Evolutionary conservation across 805 yeast species (phyloP).

Genomic region (Wickerhamomyces subpelliculosus): DNA sequence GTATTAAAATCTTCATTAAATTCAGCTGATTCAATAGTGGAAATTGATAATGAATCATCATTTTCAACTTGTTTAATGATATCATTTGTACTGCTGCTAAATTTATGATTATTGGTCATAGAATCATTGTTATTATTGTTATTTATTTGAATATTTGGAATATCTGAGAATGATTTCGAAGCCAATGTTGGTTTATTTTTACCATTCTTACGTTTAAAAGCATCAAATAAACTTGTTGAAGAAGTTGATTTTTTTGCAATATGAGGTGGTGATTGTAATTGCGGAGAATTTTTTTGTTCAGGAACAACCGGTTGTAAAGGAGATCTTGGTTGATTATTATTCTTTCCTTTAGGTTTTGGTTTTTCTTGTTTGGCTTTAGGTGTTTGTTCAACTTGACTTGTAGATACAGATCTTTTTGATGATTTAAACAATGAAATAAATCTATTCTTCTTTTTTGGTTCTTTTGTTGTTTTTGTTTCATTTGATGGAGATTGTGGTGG

Average conservation of each 20-base stretch:
- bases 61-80: neutral
- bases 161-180: neutral
- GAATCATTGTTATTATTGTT: neutral
- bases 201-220: constrained; percentile 12
- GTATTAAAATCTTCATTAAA: constrained; percentile 22
- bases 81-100: too few species aligned
- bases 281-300: neutral
- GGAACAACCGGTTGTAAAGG: neutral
- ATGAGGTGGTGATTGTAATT: neutral
- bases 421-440: constrained; percentile 17
- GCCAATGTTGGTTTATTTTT: neutral
- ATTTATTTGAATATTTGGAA: neutral
- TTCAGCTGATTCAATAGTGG: constrained; percentile 9
- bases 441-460: constrained; percentile 14
- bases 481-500: neutral
- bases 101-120: neutral
- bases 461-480: neutral
- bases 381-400: constrained; percentile 5
- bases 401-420: constrained; percentile 15
- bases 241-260: constrained; percentile 18
- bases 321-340: too few species aligned
- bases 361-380: neutral
- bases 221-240: constrained; percentile 18
- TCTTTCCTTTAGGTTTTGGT: too few species aligned
- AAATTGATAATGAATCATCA: neutral